These are phyloP conservation scores for Myxozyma mucilagina DNA, from an alignment of 805 yeast genomes.

Conservation along the genomic window DNA sequence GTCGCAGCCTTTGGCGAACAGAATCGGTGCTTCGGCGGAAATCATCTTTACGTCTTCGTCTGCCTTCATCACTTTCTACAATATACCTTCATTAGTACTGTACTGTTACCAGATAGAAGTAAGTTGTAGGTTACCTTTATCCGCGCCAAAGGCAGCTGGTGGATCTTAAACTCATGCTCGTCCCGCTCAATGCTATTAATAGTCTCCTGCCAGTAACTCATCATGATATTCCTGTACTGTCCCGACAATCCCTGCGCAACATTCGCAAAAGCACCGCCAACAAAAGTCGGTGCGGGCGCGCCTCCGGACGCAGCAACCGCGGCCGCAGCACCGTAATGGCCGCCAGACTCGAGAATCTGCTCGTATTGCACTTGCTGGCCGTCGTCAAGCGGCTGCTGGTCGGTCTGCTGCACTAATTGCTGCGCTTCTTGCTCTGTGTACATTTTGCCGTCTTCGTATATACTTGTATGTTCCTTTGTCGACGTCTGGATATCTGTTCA, in stretches of 20 bases:
- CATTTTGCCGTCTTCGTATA: neutral
- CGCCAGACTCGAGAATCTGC: conserved; percentile 30
- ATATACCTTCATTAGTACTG: neutral
- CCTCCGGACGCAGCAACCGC: conserved; percentile 33
- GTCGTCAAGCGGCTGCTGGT: conserved; percentile 3
- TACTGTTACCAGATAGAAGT: neutral
- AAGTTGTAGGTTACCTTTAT: conserved; percentile 60
- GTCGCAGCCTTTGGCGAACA: conserved; percentile 98
- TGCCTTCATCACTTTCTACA: conserved; percentile 34
- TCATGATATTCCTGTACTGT: conserved; percentile 79
- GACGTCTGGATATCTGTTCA: neutral
- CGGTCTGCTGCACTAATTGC: conserved; percentile 13
- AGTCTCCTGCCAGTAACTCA: conserved; percentile 97
- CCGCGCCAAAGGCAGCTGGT: conserved; percentile 92
- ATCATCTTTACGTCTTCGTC: conserved; percentile 85
- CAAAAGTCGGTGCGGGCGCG: conserved; percentile 32
- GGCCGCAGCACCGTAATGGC: conserved; percentile 34
- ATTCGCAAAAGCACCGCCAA: conserved; percentile 71
- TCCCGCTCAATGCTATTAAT: conserved; percentile 87
- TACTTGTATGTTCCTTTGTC: neutral
- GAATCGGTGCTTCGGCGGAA: conserved; percentile 95
- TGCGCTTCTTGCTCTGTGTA: conserved; percentile 1
- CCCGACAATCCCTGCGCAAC: conserved; percentile 92
- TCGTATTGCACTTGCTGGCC: conserved; percentile 28
- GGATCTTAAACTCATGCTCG: conserved; percentile 89